A percentile compares a stretch with the other conserved stretches of the same genome.
These are phyloP conservation scores for Neurospora sp. DNA, from an alignment of 495 filamentous ascomycete species.

Conservation along the genomic window DNA sequence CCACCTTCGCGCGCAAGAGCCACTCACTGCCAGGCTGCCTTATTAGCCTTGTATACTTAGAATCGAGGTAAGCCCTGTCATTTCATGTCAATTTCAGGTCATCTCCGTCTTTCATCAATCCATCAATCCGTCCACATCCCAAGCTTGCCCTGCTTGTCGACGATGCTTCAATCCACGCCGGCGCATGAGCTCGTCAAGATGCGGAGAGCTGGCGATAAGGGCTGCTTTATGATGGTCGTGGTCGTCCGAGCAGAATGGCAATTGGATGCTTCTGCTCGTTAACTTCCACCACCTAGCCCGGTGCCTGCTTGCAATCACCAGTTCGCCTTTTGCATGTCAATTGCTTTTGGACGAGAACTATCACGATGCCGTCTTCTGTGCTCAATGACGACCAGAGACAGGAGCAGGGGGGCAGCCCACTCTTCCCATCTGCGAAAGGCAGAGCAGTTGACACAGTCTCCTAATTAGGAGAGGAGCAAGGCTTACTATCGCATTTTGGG, in stretches of 20 bases:
- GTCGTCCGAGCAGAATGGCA: neutral
- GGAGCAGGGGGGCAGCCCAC: neutral
- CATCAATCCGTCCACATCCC: neutral
- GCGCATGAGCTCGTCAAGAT: neutral
- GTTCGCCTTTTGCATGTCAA: neutral
- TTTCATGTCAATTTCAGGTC: neutral
- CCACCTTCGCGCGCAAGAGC: neutral
- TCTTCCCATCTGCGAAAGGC: neutral
- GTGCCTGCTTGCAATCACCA: neutral
- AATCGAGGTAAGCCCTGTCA: neutral
- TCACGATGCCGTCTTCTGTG: neutral
- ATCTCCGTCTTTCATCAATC: neutral
- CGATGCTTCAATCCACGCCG: neutral
- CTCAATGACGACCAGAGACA: neutral
- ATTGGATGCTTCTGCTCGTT: neutral
- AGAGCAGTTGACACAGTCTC: neutral
- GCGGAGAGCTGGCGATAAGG: neutral
- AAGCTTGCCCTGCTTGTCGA: neutral
- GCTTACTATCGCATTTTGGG: neutral
- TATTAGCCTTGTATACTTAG: neutral
- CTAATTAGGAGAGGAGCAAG: neutral
- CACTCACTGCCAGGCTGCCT: neutral
- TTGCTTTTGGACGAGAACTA: neutral
- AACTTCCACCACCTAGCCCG: neutral
- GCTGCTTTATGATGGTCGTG: neutral